Conservation (phyloP, 148 eudicot species). For the Rhododendron ovatum region DNA sequence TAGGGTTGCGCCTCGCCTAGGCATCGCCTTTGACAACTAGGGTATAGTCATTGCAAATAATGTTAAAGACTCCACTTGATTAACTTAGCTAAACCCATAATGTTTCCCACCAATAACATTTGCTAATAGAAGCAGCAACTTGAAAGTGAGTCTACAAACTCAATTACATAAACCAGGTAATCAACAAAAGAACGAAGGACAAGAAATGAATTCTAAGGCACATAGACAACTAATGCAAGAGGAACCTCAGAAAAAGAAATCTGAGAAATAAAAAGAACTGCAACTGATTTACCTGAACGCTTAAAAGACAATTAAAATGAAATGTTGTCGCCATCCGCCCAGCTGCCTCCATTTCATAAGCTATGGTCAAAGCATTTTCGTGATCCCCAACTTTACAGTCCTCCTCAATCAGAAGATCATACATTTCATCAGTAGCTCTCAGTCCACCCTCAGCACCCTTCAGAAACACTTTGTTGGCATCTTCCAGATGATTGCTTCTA, state of each 20-base stretch:
- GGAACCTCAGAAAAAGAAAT: neutral
- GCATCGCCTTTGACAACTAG: neutral
- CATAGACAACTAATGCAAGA: neutral
- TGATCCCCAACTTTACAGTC: conserved; percentile 96
- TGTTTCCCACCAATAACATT: neutral
- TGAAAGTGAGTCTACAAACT: neutral
- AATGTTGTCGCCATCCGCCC: conserved; percentile 96
- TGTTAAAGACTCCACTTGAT: neutral
- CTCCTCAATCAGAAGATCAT: conserved; percentile 80
- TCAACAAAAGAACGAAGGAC: neutral
- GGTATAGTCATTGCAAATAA: neutral
- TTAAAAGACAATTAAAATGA: conserved; percentile 94
- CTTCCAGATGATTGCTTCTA: conserved; percentile 63
- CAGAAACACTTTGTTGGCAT: conserved; percentile 88
- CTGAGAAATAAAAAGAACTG: conserved; percentile 1
- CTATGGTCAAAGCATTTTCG: conserved; percentile 86
- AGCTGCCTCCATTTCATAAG: conserved; percentile 97
- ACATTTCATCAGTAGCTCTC: conserved; percentile 84
- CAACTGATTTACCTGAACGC: conserved; percentile 73
- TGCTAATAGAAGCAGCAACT: neutral
- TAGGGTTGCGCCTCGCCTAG: neutral
- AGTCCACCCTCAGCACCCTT: conserved; percentile 90
- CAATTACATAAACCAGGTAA: neutral
- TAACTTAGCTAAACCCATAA: neutral
- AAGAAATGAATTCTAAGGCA: neutral